Percentiles rank a stretch among this genome's conserved stretches.
These are phyloP conservation scores for Hymenoscyphus salicellus DNA, from an alignment of 2,329 filamentous ascomycete species.

Conservation along the genomic window DNA sequence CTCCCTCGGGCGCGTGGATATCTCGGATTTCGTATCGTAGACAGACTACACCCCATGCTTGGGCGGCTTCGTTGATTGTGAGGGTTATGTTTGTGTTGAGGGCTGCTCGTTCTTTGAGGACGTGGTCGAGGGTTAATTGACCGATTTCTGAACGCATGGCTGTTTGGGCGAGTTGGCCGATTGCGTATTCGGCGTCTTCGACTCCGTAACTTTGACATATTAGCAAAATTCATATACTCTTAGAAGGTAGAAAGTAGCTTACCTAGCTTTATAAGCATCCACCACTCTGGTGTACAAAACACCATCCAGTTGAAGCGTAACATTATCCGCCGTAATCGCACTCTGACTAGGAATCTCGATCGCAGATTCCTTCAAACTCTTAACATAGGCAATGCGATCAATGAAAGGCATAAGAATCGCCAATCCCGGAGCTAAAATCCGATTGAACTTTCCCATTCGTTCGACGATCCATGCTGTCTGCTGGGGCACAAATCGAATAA, in stretches of 20 bases:
- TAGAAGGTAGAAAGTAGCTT: slow-evolving; percentile 32
- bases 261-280: slow-evolving; percentile 97
- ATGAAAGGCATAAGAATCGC: slow-evolving; percentile 85
- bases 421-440: slow-evolving; percentile 87
- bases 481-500: slow-evolving; percentile 96
- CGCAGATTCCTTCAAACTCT: slow-evolving; percentile 91
- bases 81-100: slow-evolving; percentile 98
- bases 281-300: slow-evolving; percentile 95
- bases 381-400: slow-evolving; percentile 96
- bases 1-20: slow-evolving; percentile 90
- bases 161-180: slow-evolving; percentile 94
- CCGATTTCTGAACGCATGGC: slow-evolving; percentile 99
- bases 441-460: slow-evolving; percentile 96
- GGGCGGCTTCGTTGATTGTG: slow-evolving; percentile 95
- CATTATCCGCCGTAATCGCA: slow-evolving; percentile 97
- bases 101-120: slow-evolving; percentile 92
- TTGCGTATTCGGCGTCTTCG: slow-evolving; percentile 97
- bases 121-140: slow-evolving; percentile 92
- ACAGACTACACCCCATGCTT: slow-evolving; percentile 95
- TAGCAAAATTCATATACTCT: slow-evolving; percentile 1
- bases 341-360: slow-evolving; percentile 97
- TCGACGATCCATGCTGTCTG: slow-evolving; percentile 99
- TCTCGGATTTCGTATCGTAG: slow-evolving; percentile 97
- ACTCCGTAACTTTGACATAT: slow-evolving; percentile 74
- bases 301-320: slow-evolving; percentile 92